These are phyloP conservation scores for Xerocomus amazonicus DNA, from an alignment of 1,284 basidiomycete genomes.

Conservation along the genomic window DNA sequence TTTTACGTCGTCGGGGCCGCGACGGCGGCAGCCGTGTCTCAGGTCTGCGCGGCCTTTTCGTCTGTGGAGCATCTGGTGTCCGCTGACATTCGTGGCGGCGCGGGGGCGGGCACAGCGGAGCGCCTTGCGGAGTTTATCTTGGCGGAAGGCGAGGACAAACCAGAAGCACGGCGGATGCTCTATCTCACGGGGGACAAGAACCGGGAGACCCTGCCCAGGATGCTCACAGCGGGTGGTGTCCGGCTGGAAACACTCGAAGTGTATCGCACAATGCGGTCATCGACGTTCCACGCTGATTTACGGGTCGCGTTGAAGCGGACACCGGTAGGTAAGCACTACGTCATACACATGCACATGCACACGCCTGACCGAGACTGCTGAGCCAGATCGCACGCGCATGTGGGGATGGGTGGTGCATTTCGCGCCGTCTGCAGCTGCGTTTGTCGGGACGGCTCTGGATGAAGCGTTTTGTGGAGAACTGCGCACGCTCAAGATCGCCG, in stretches of 20 bases:
- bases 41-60: conserved; percentile 34
- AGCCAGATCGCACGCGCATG: neutral
- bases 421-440: conserved; percentile 66
- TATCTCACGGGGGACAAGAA: conserved; percentile 84
- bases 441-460: conserved; percentile 50
- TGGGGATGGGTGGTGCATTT: conserved; percentile 73
- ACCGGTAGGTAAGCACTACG: conserved; percentile 26
- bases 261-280: conserved; percentile 60
- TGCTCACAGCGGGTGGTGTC: conserved; percentile 47
- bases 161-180: conserved; percentile 40
- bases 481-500: conserved; percentile 41
- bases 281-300: conserved; percentile 49
- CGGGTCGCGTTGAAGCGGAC: conserved; percentile 31
- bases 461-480: conserved; percentile 37
- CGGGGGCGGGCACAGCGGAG: conserved; percentile 59
- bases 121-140: conserved; percentile 64
- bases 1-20: conserved; percentile 75
- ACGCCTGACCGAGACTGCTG: neutral
- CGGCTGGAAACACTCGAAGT: conserved; percentile 53
- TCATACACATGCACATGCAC: neutral
- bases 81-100: conserved; percentile 24
- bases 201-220: conserved; percentile 56
- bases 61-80: conserved; percentile 32
- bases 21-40: conserved; percentile 48
- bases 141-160: conserved; percentile 30